Percentiles rank a stretch among this genome's conserved stretches.
These are phyloP conservation scores for Chalciporus pseudorubinellus DNA, from an alignment of 768 basidiomycete genomes.

Conservation along the genomic window DNA sequence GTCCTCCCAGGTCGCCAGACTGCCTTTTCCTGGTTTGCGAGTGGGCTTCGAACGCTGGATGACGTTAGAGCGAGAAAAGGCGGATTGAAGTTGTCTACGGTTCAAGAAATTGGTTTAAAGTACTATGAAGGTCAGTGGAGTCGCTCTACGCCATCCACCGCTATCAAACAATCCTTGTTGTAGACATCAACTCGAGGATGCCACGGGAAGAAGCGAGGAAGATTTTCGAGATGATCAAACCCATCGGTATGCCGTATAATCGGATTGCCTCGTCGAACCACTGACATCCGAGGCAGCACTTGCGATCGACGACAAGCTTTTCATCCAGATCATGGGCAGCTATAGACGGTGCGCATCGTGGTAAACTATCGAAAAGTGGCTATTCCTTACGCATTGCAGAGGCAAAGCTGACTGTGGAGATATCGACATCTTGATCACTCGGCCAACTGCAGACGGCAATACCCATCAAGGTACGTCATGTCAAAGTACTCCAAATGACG, in stretches of 20 bases:
- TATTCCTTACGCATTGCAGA: constrained; percentile 35
- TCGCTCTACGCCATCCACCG: not conserved
- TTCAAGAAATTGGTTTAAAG: constrained; percentile 64
- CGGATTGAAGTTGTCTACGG: constrained; percentile 57
- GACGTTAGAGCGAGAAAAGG: constrained; percentile 62
- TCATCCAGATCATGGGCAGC: constrained; percentile 89
- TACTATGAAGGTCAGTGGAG: constrained; percentile 61
- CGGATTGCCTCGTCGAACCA: not conserved
- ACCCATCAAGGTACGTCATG: constrained; percentile 62
- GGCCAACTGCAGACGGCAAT: constrained; percentile 65
- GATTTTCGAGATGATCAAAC: constrained; percentile 71
- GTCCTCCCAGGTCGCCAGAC: constrained; percentile 50
- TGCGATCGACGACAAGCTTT: constrained; percentile 64
- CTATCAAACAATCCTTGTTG: not conserved
- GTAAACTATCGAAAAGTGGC: not conserved
- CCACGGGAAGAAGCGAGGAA: constrained; percentile 74
- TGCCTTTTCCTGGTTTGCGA: constrained; percentile 71
- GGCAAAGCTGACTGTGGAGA: constrained; percentile 85
- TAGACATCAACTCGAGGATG: constrained; percentile 85
- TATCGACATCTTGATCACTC: constrained; percentile 86
- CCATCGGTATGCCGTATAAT: constrained; percentile 51
- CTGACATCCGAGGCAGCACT: constrained; percentile 48
- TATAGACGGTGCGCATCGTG: constrained; percentile 58
- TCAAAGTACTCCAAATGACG: not conserved
- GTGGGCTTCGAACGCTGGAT: constrained; percentile 74